Evolutionary conservation across 768 basidiomycete genomes (phyloP).

Genomic region (Termitomyces sp.): DNA sequence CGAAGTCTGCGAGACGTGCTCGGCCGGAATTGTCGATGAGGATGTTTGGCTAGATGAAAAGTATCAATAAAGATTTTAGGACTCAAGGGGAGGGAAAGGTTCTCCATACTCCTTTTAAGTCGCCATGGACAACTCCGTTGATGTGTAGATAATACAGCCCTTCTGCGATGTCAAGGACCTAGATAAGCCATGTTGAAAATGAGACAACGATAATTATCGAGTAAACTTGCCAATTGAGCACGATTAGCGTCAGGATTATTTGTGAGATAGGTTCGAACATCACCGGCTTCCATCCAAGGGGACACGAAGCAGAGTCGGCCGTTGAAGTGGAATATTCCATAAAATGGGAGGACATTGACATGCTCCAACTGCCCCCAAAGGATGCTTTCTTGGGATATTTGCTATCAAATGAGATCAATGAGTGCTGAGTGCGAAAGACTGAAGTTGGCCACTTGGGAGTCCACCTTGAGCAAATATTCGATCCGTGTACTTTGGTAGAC

Average conservation of each 20-base stretch:
- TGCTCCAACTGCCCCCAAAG: neutral
- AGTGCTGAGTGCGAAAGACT: neutral
- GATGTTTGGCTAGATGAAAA: no score
- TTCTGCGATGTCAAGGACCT: neutral
- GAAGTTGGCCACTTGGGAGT: neutral
- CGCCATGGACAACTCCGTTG: neutral
- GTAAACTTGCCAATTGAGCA: neutral
- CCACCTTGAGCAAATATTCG: neutral
- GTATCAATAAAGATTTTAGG: no score
- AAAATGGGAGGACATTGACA: neutral
- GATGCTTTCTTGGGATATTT: neutral
- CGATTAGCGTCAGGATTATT: neutral
- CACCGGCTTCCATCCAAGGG: neutral
- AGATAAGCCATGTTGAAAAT: neutral
- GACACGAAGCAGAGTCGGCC: neutral
- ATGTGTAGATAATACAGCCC: neutral
- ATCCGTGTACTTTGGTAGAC: neutral
- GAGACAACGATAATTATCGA: neutral
- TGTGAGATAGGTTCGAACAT: neutral
- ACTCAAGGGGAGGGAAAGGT: no score
- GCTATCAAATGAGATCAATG: neutral
- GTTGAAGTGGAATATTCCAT: neutral
- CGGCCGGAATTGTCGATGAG: no score
- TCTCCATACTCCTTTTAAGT: neutral
- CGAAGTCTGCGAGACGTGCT: constrained; percentile 1